phyloP scores from a whole-genome alignment of 441 rosid species.

The Dalechampia spathulata region DNA sequence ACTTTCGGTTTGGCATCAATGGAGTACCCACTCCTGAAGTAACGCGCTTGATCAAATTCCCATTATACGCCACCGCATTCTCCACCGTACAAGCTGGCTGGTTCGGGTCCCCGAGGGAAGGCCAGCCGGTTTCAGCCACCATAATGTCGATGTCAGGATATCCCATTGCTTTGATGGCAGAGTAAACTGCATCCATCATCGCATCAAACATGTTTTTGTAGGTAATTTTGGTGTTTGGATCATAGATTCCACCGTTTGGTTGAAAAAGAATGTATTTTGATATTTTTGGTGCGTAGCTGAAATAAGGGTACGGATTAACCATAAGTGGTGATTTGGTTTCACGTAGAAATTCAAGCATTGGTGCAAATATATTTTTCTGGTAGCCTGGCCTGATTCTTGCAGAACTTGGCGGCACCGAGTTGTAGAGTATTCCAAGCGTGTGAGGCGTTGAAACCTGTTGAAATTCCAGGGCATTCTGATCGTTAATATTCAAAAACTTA shows the following conservation, averaged over 20 bases:
- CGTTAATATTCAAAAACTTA: too few species aligned
- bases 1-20: conserved; percentile 61
- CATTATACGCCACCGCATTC: conserved; percentile 45
- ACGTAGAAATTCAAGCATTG: conserved; percentile 52
- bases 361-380: conserved; percentile 42
- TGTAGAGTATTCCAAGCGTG: conserved; percentile 48
- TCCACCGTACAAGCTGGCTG: conserved; percentile 40
- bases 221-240: conserved; percentile 34
- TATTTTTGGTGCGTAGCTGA: conserved; percentile 19
- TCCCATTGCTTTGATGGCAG: conserved; percentile 56
- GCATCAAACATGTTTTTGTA: conserved; percentile 79
- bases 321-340: conserved; percentile 60
- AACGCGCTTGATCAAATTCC: conserved; percentile 45
- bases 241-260: conserved; percentile 42
- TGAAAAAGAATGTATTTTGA: conserved; percentile 53
- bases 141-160: conserved; percentile 48
- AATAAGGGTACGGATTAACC: conserved; percentile 17
- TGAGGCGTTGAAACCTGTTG: conserved; percentile 72
- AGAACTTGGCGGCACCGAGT: conserved; percentile 52
- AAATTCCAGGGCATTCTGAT: too few species aligned
- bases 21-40: conserved; percentile 65
- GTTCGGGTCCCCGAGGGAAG: conserved; percentile 45
- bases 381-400: conserved; percentile 52
- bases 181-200: conserved; percentile 60
- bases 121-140: conserved; percentile 83